These are phyloP conservation scores for Penicillium diatomitis DNA, from an alignment of 495 filamentous ascomycete genomes.

Conservation along the genomic window DNA sequence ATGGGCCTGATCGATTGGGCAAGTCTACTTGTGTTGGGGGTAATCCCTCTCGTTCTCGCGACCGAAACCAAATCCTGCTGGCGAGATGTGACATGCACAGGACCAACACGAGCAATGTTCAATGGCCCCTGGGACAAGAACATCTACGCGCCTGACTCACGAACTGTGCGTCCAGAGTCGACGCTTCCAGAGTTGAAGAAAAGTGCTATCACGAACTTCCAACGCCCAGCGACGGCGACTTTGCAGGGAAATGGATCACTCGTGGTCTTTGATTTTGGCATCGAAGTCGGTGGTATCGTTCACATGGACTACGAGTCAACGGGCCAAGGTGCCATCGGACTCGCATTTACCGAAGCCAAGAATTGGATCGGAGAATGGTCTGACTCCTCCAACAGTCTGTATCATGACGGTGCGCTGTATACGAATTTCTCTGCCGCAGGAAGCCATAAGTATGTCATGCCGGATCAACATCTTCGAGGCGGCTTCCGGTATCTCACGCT, in stretches of 20 bases:
- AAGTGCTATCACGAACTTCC: conserved; percentile 16
- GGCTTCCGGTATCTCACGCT: conserved; percentile 53
- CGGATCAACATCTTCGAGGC: conserved; percentile 44
- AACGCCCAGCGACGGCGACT: conserved; percentile 19
- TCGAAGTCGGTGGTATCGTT: conserved; percentile 49
- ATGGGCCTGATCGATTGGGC: conserved; percentile 13
- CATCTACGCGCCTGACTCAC: conserved; percentile 48
- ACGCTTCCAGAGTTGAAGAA: conserved; percentile 32
- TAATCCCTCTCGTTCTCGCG: conserved; percentile 9
- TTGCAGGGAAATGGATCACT: conserved; percentile 38
- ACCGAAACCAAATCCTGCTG: conserved; percentile 39
- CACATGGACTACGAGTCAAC: conserved; percentile 39
- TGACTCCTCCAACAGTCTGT: conserved; percentile 48
- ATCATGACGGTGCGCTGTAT: conserved; percentile 45
- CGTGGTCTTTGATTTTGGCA: conserved; percentile 49
- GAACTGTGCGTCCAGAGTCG: conserved; percentile 41
- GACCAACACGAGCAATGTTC: conserved; percentile 43
- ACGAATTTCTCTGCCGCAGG: conserved; percentile 40
- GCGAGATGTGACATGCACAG: conserved; percentile 47
- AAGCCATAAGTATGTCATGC: conserved; percentile 41
- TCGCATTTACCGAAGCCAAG: conserved; percentile 55
- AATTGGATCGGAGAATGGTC: conserved; percentile 54
- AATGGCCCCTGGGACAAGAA: conserved; percentile 52
- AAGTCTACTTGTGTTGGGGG: conserved; percentile 3
- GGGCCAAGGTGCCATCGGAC: conserved; percentile 40